Base-by-base conservation (phyloP, 805 yeast genomes). In the Sporopachydermia quercuum region DNA sequence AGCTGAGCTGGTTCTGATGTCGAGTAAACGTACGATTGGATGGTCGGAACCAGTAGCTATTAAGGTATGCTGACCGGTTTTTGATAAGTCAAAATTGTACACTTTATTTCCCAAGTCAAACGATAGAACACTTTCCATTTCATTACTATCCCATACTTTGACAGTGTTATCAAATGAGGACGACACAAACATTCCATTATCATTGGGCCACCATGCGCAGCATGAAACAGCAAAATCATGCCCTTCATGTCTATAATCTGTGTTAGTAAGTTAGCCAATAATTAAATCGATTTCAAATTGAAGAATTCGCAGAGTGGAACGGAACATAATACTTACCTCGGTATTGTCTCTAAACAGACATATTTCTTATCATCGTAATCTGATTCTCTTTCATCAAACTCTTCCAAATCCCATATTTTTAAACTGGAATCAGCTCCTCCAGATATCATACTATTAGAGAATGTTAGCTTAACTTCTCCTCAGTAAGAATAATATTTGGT, bases 161-260 rank as follows among this genome's bases (percentile, higher is more conserved):
- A 86, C 70, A 0, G 74, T 70, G 42, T 71, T 74, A 55, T 87
- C 96, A 54, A 76, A 84, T 0, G 95, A 83, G 1, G 85, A 74
- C 2, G 85, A 70, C 15, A 85, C 66, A 60, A 85, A 86, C 76
- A 87, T 67, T 1, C 95, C 96, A 23, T 77, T 74, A 56, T 87
- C 96, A 36, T 62, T 61, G 0, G 91, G 86, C 89, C 95, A 89
- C 96, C 96, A 87, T 49, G 68, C 64, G 1, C 83, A 62, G 13
- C 71, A 59, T 0, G 94, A 80, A 0, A 87, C 65, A 0, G 95
- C 94, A 53, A 66, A 84, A 15, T 60, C 54, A 52, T 87, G 96
- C 0, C 67, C 71, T 18, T 46, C 44, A 39, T 47, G 46, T 16
- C n/a, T n/a, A n/a, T n/a, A n/a, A 5, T 47, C 43, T 5, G 52